Conservation (phyloP, 768 basidiomycete species). For the Lactarius tabidus region DNA sequence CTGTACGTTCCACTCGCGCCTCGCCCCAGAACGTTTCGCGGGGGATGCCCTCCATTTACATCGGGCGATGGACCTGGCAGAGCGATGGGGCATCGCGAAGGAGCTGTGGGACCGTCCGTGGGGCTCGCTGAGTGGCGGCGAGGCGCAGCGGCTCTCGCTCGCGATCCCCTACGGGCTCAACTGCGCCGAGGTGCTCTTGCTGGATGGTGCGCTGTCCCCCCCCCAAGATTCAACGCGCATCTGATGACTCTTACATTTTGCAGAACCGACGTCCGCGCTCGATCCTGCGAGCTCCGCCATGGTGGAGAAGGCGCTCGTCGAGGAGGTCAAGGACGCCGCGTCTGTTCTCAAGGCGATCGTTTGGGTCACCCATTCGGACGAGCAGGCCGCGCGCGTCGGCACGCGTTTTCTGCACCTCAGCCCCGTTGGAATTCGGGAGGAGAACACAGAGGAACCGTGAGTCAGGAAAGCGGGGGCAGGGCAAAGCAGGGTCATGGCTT, state of each 20-base stretch:
- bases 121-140: conserved; percentile 80
- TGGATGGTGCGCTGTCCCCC: conserved; percentile 53
- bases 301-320: conserved; percentile 61
- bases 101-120: conserved; percentile 78
- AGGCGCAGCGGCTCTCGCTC: conserved; percentile 77
- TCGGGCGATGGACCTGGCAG: conserved; percentile 47
- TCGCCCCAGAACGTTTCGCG: conserved; percentile 29
- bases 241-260: neutral
- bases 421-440: conserved; percentile 29
- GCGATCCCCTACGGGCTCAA: conserved; percentile 70
- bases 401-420: conserved; percentile 54
- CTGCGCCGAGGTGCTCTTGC: conserved; percentile 72
- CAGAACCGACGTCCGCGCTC: conserved; percentile 89
- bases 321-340: conserved; percentile 46
- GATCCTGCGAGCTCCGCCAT: conserved; percentile 60
- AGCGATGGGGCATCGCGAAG: conserved; percentile 60
- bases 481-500: neutral
- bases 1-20: conserved; percentile 45
- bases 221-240: neutral
- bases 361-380: conserved; percentile 87
- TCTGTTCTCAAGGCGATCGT: conserved; percentile 64
- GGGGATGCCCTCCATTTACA: conserved; percentile 27
- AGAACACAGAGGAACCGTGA: conserved; percentile 21
- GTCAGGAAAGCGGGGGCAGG: neutral
- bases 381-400: conserved; percentile 72